Conservation (phyloP, 257 asterid species). For the Hygrophila difformis region DNA sequence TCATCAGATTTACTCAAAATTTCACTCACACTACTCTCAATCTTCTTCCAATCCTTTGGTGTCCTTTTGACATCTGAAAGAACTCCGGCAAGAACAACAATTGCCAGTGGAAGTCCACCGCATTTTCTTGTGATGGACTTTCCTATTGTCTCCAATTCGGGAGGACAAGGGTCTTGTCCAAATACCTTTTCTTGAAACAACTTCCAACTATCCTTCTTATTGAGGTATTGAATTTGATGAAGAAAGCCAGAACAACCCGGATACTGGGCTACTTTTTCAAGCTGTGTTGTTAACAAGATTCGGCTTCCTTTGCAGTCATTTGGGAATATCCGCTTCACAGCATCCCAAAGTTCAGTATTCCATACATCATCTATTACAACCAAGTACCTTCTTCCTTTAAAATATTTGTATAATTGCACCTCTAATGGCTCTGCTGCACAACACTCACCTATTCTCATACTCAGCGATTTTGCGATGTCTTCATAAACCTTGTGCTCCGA, state of each 20-base stretch:
- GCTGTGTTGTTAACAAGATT: conserved; percentile 19
- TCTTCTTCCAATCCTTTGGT: neutral
- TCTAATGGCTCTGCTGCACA: neutral
- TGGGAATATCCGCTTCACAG: conserved; percentile 14
- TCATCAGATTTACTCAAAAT: neutral
- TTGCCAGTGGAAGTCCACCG: conserved; percentile 1
- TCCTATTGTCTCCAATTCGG: neutral
- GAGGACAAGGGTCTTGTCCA: conserved; percentile 3
- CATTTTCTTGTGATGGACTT: neutral
- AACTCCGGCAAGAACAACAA: neutral
- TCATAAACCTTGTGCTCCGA: neutral
- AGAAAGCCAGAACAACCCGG: neutral
- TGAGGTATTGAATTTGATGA: neutral
- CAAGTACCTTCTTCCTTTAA: conserved; percentile 17
- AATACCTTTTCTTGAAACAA: neutral
- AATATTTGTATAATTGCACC: neutral
- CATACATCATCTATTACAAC: conserved; percentile 26
- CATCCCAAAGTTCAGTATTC: conserved; percentile 13
- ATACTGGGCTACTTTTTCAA: neutral
- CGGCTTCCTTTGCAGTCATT: conserved; percentile 18
- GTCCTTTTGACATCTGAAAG: conserved; percentile 1
- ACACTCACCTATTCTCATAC: neutral
- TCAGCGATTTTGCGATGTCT: neutral
- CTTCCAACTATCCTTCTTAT: conserved; percentile 5
- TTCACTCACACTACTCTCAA: neutral